Percentiles rank a stretch among this genome's conserved stretches.
Conservation (phyloP, 2,329 filamentous ascomycete genomes). For the Aspergillus intermedius region DNA sequence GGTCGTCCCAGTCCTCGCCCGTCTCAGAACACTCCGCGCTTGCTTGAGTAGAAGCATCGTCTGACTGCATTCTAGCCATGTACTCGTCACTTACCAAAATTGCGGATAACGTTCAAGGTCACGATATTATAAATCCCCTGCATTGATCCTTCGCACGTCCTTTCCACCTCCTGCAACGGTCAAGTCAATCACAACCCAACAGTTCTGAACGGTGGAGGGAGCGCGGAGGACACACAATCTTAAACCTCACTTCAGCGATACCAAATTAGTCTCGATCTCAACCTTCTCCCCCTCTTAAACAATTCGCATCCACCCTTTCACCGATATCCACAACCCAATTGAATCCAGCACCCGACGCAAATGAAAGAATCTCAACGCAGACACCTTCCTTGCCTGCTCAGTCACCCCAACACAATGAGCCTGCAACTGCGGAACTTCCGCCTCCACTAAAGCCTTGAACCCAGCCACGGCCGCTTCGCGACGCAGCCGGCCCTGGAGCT, state of each 20-base stretch:
- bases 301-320: background rate
- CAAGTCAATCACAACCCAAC: no score
- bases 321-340: conserved; percentile 45
- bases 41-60: background rate
- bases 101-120: background rate
- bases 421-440: conserved; percentile 54
- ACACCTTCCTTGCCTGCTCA: conserved; percentile 40
- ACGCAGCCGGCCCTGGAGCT: conserved; percentile 49
- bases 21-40: conserved; percentile 23
- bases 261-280: conserved; percentile 3
- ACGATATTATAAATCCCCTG: background rate
- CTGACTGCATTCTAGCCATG: background rate
- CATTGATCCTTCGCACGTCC: no score
- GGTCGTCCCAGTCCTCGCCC: conserved; percentile 36
- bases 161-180: no score
- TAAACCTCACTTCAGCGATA: background rate
- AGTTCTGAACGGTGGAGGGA: no score
- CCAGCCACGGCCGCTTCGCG: conserved; percentile 49
- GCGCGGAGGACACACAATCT: background rate
- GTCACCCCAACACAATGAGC: conserved; percentile 55
- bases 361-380: conserved; percentile 46
- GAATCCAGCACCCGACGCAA: conserved; percentile 49
- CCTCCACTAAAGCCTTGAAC: conserved; percentile 49
- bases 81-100: conserved; percentile 3
- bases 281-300: background rate